A percentile compares a stretch with the other conserved stretches of the same genome.
These are phyloP conservation scores for Umbelopsis sp. DNA, from an alignment of 192 early-diverging fungal genomes.

Conservation along the genomic window DNA sequence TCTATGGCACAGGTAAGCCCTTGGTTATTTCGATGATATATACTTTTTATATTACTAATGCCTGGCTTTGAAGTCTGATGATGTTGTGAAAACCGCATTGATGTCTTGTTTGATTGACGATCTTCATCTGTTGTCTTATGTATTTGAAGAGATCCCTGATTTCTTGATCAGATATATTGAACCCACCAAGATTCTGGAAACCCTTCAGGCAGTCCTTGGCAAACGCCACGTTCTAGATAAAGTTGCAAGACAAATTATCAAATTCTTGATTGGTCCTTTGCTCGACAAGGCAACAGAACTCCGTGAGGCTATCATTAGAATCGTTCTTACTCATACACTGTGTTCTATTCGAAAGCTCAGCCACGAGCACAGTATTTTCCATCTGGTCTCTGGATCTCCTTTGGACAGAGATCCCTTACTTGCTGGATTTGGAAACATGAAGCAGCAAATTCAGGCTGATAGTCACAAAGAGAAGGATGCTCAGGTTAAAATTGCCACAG, in stretches of 20 bases:
- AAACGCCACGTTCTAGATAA: conserved; percentile 33
- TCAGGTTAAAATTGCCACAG: conserved; percentile 16
- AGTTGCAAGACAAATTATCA: conserved; percentile 33
- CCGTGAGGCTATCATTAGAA: conserved; percentile 3
- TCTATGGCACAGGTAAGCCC: conserved; percentile 24
- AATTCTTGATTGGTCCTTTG: conserved; percentile 21
- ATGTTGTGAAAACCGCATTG: conserved; percentile 37
- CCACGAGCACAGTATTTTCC: conserved; percentile 8
- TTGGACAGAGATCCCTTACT: conserved; percentile 5
- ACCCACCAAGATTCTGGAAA: conserved; percentile 33
- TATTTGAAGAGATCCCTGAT: conserved; percentile 40
- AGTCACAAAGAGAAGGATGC: background rate
- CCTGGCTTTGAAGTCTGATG: conserved; percentile 11
- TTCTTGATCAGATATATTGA: conserved; percentile 41
- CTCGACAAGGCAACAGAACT: background rate
- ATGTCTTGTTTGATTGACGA: conserved; percentile 38
- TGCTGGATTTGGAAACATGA: background rate
- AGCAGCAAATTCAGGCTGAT: background rate
- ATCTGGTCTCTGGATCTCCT: conserved; percentile 3
- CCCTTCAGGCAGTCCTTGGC: conserved; percentile 34
- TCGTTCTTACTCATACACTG: conserved; percentile 6
- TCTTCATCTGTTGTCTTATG: conserved; percentile 36
- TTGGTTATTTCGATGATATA: background rate
- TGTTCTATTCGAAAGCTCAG: conserved; percentile 3
- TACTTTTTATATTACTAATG: background rate